These are phyloP conservation scores for Mycena crocata DNA, from an alignment of 768 basidiomycete species.

Conservation along the genomic window DNA sequence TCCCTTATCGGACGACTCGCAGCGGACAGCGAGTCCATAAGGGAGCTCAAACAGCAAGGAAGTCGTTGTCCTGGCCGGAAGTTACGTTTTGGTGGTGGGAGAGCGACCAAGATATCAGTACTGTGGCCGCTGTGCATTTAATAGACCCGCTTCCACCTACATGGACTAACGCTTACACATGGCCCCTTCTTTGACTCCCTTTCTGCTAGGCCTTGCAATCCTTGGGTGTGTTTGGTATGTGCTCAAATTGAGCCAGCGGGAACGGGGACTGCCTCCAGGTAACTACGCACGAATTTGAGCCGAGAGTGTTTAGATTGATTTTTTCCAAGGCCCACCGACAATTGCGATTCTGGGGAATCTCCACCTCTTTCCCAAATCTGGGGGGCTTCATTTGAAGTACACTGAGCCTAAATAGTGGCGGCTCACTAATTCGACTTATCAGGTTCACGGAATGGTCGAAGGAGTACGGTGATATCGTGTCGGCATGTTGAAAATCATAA, in stretches of 20 bases:
- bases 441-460: conserved; percentile 43
- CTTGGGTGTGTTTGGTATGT: neutral
- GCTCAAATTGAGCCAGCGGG: neutral
- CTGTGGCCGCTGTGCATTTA: too few species aligned
- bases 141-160: too few species aligned
- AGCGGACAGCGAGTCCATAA: too few species aligned
- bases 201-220: neutral
- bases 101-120: too few species aligned
- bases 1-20: too few species aligned
- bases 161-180: too few species aligned
- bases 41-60: too few species aligned
- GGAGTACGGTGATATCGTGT: conserved; percentile 38
- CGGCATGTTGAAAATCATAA: conserved; percentile 10
- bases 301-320: neutral
- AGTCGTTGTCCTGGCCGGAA: too few species aligned
- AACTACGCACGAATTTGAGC: neutral
- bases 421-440: too few species aligned
- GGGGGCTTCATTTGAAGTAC: conserved; percentile 9
- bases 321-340: conserved; percentile 9
- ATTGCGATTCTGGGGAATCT: conserved; percentile 19
- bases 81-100: too few species aligned
- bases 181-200: neutral
- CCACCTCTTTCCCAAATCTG: neutral
- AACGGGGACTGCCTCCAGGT: conserved; percentile 14
- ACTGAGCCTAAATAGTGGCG: neutral